Percentiles rank a stretch among this genome's conserved stretches.
These are phyloP conservation scores for Adansonia grandidieri DNA, from an alignment of 441 rosid species.

Conservation along the genomic window DNA sequence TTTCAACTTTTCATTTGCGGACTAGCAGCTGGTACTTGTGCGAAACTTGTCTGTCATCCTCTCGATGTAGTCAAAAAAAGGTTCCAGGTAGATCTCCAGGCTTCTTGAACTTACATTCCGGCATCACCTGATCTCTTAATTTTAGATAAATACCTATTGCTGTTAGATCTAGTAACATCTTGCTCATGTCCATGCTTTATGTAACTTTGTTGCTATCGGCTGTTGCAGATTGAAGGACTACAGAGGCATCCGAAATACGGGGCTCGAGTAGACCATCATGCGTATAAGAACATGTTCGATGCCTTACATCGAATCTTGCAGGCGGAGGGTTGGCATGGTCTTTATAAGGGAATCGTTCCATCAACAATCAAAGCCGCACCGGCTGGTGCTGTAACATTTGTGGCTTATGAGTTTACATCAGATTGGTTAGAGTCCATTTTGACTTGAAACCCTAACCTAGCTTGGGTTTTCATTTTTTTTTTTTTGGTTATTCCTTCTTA, in stretches of 20 bases:
- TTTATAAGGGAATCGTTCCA: conserved; percentile 91
- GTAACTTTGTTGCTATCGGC: conserved; percentile 19
- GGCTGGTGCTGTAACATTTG: conserved; percentile 94
- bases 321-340: conserved; percentile 85
- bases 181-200: not conserved
- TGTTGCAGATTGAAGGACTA: conserved; percentile 82
- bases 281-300: conserved; percentile 81
- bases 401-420: conserved; percentile 72
- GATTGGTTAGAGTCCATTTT: conserved; percentile 75
- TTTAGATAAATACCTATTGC: not conserved
- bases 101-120: conserved; percentile 2
- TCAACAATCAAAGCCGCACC: conserved; percentile 97
- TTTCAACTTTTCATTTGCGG: conserved; percentile 88
- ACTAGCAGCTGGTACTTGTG: conserved; percentile 87
- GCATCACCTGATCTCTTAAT: not conserved
- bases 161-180: not conserved
- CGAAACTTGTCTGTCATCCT: conserved; percentile 97
- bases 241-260: conserved; percentile 88
- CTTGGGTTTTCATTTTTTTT: not conserved
- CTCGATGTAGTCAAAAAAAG: conserved; percentile 96
- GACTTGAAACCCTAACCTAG: conserved; percentile 36
- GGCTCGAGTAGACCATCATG: conserved; percentile 69
- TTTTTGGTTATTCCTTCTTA: not conserved
- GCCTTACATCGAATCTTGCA: conserved; percentile 60
- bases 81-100: conserved; percentile 67